A percentile compares a stretch with the other conserved stretches of the same genome.
Conservation (phyloP, 345 rosid genomes). For the Rhodomyrtus tomentosa region DNA sequence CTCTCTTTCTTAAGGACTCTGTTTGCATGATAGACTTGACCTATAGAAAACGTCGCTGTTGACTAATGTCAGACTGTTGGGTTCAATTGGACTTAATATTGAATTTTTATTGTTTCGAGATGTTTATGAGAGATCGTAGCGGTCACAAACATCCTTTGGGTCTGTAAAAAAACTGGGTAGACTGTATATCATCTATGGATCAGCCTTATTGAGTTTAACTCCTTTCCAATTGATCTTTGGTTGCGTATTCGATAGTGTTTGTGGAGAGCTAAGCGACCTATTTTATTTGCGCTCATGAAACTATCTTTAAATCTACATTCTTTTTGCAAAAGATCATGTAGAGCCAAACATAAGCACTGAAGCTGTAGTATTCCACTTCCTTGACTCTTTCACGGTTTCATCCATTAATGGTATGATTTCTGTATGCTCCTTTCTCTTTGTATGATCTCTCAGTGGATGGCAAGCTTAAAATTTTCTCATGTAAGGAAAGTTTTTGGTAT, state of each 20-base stretch:
- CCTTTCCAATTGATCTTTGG: neutral
- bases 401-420: neutral
- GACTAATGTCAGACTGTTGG: neutral
- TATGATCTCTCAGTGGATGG: neutral
- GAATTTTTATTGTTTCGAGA: neutral
- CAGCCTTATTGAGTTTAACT: neutral
- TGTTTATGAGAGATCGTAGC: neutral
- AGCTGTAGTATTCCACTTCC: neutral
- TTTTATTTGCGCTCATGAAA: neutral
- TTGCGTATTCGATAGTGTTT: neutral
- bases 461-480: neutral
- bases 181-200: neutral
- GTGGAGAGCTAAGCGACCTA: neutral
- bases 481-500: neutral
- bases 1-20: neutral
- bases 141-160: neutral
- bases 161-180: neutral
- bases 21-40: neutral
- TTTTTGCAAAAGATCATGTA: neutral
- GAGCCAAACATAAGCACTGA: neutral
- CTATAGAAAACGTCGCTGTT: neutral
- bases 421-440: neutral
- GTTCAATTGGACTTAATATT: neutral
- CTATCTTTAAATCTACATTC: neutral
- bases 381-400: neutral